Evolutionary conservation across 257 asterid genomes (phyloP).

Genomic region (Salvia rosmarinus): DNA sequence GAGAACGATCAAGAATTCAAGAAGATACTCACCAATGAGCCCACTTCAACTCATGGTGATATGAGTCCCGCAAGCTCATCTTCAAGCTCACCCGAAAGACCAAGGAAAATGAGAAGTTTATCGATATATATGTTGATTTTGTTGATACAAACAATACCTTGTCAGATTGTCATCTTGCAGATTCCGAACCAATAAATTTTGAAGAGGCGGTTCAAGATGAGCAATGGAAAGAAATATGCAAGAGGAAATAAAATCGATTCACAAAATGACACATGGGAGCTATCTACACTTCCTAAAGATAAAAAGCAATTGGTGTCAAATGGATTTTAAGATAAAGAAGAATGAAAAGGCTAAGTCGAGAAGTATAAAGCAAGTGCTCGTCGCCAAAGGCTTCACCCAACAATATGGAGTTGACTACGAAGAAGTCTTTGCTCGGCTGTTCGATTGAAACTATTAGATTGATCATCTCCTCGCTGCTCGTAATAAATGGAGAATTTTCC

Average conservation of each 20-base stretch:
- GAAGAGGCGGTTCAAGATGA: not conserved
- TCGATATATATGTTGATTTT: not conserved
- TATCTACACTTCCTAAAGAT: not conserved
- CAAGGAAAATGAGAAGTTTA: not conserved
- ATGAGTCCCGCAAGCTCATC: not conserved
- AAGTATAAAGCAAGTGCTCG: not conserved
- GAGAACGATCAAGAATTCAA: not conserved
- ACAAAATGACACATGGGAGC: not conserved
- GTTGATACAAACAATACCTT: not conserved
- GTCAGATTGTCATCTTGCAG: not conserved
- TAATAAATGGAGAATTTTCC: no score
- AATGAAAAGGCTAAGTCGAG: not conserved
- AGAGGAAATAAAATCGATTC: not conserved
- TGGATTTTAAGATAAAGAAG: not conserved
- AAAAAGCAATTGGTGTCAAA: not conserved
- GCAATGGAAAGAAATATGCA: not conserved
- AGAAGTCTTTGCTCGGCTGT: no score
- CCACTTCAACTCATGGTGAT: not conserved
- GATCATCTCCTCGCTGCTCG: no score
- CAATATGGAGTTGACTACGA: not conserved
- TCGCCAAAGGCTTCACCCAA: not conserved
- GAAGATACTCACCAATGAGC: not conserved
- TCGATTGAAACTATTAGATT: no score
- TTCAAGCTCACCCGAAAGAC: not conserved
- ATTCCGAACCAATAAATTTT: not conserved